Evolutionary conservation across 2,329 filamentous ascomycete genomes (phyloP).

Genomic region (Aspergillus piperis): DNA sequence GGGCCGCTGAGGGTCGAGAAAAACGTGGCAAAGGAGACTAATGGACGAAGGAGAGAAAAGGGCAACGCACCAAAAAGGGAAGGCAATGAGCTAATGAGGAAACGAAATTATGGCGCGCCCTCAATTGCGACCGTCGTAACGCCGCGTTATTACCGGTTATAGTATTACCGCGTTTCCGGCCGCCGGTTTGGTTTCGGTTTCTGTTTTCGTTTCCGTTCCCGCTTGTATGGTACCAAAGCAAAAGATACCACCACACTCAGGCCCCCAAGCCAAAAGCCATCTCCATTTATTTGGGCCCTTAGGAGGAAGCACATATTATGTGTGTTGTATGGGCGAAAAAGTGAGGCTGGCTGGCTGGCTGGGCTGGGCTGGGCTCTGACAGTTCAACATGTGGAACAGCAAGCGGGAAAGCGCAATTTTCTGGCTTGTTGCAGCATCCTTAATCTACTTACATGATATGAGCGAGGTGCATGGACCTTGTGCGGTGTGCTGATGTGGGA

Average conservation of each 20-base stretch:
- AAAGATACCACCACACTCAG: constrained; percentile 3
- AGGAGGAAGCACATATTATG: constrained; percentile 7
- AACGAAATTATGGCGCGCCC: constrained; percentile 9
- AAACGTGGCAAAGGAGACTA: constrained; percentile 30
- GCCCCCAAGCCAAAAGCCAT: constrained; percentile 2
- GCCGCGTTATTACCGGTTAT: background rate
- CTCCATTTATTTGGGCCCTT: background rate
- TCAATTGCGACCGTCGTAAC: background rate
- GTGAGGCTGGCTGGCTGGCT: constrained; percentile 14
- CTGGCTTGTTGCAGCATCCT: constrained; percentile 10
- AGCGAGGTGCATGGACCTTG: background rate
- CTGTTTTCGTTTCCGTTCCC: background rate
- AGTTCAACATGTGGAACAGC: constrained; percentile 9
- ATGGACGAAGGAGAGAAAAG: constrained; percentile 1
- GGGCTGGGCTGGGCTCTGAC: background rate
- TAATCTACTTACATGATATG: background rate
- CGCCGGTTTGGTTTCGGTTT: constrained; percentile 3
- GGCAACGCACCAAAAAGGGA: background rate
- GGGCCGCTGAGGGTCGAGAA: constrained; percentile 33
- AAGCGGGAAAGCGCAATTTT: constrained; percentile 3
- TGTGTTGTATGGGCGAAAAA: constrained; percentile 4
- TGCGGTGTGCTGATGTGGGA: background rate
- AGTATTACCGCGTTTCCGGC: background rate
- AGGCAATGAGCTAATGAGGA: constrained; percentile 3
- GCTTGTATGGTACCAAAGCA: background rate